A percentile compares a stretch with the other conserved stretches of the same genome.
Conservation (phyloP, 2,329 filamentous ascomycete species). For the Colletotrichum orbiculare region DNA sequence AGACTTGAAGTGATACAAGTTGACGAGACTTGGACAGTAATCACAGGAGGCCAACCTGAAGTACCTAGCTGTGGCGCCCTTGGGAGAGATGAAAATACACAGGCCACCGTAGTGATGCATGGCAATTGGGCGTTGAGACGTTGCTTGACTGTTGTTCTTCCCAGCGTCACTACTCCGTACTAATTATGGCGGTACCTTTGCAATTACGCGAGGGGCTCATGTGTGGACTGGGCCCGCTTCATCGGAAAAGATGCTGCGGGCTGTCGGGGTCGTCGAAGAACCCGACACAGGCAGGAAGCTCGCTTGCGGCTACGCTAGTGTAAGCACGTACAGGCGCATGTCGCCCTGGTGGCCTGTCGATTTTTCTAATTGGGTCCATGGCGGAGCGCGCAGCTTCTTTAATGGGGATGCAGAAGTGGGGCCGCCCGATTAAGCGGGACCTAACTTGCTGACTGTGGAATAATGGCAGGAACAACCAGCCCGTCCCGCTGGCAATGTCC, state of each 20-base stretch:
- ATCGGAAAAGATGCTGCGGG: conserved; percentile 24
- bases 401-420: conserved; percentile 8
- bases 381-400: conserved; percentile 23
- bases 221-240: background rate
- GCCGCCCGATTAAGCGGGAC: conserved; percentile 4
- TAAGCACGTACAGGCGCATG: background rate
- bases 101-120: too few species aligned
- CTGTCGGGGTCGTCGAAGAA: conserved; percentile 34
- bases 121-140: too few species aligned
- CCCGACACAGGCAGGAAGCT: conserved; percentile 31
- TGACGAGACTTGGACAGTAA: too few species aligned
- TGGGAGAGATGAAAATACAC: too few species aligned
- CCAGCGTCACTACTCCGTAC: background rate
- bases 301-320: conserved; percentile 28
- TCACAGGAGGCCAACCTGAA: too few species aligned
- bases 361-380: conserved; percentile 15
- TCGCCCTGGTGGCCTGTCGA: conserved; percentile 6
- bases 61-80: too few species aligned
- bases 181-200: background rate
- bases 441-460: conserved; percentile 3
- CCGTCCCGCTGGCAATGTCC: background rate
- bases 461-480: conserved; percentile 8
- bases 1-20: too few species aligned
- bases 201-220: too few species aligned
- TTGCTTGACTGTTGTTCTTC: too few species aligned